Conservation (phyloP, 2,329 filamentous ascomycete genomes). For the Fusarium annulatum region DNA sequence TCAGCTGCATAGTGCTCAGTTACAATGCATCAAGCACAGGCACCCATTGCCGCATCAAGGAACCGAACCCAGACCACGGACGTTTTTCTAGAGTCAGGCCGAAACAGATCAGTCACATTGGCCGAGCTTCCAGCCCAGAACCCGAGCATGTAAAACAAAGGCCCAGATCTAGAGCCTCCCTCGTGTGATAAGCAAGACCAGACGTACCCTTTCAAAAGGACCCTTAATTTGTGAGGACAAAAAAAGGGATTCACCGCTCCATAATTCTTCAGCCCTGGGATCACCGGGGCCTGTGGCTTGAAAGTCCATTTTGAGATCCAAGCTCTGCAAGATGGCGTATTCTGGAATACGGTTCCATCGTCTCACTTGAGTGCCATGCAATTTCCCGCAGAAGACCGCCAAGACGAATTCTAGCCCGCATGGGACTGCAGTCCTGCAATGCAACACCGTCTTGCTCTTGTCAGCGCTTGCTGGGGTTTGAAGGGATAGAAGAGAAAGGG, state of each 20-base stretch:
- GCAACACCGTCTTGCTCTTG: conserved; percentile 9
- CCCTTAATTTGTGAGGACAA: conserved; percentile 2
- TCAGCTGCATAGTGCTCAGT: conserved; percentile 26
- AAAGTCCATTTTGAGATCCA: conserved; percentile 12
- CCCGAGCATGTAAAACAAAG: not conserved
- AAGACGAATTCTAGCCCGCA: conserved; percentile 3
- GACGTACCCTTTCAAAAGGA: conserved; percentile 2
- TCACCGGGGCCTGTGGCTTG: conserved; percentile 1
- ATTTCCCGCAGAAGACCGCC: conserved; percentile 16
- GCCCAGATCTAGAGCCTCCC: not conserved
- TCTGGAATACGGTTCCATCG: conserved; percentile 24
- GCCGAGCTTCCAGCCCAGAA: conserved; percentile 6
- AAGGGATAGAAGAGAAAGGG: not conserved
- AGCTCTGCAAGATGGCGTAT: conserved; percentile 20
- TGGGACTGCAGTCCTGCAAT: conserved; percentile 7
- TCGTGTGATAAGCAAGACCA: conserved; percentile 1
- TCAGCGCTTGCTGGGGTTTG: not conserved
- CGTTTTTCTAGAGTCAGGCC: not conserved
- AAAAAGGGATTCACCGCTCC: conserved; percentile 10
- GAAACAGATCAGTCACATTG: conserved; percentile 5
- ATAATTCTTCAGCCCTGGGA: conserved; percentile 17
- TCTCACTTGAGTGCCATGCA: conserved; percentile 20
- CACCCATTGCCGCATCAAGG: not conserved
- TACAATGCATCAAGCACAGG: conserved; percentile 17
- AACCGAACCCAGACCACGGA: not conserved